A percentile compares a stretch with the other conserved stretches of the same genome.
These are phyloP conservation scores for Centaurea solstitialis DNA, from an alignment of 129 eudicot species.

Conservation along the genomic window DNA sequence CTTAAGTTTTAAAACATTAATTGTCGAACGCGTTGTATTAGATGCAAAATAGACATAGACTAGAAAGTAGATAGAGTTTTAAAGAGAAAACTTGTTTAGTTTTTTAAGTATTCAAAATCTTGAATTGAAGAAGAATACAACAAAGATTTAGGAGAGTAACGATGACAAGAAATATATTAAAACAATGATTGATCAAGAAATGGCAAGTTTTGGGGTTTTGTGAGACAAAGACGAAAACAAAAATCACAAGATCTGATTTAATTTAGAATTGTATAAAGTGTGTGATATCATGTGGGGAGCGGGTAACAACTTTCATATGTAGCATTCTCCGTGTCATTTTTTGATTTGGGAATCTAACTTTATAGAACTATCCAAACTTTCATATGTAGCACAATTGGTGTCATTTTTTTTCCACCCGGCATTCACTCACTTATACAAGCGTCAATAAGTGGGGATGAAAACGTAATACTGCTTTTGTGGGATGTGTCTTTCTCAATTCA, in stretches of 20 bases:
- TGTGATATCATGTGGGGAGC: neutral
- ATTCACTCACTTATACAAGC: neutral
- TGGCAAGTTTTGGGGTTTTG: neutral
- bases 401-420: neutral
- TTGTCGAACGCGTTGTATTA: neutral
- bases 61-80: too few relatives aligned
- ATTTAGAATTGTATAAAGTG: too few relatives aligned
- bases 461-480: neutral
- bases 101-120: neutral
- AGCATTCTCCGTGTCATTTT: too few relatives aligned
- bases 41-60: neutral
- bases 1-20: neutral
- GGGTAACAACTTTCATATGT: too few relatives aligned
- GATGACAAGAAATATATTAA: neutral
- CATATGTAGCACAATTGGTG: too few relatives aligned
- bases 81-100: neutral
- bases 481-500: neutral
- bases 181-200: neutral
- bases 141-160: neutral
- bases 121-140: neutral
- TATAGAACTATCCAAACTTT: too few relatives aligned
- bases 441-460: neutral
- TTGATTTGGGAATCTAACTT: neutral
- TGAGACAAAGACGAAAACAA: neutral
- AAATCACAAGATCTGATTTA: too few relatives aligned